Conservation (phyloP, 1,139 yeast genomes). For the Ogataea hybrid region DNA sequence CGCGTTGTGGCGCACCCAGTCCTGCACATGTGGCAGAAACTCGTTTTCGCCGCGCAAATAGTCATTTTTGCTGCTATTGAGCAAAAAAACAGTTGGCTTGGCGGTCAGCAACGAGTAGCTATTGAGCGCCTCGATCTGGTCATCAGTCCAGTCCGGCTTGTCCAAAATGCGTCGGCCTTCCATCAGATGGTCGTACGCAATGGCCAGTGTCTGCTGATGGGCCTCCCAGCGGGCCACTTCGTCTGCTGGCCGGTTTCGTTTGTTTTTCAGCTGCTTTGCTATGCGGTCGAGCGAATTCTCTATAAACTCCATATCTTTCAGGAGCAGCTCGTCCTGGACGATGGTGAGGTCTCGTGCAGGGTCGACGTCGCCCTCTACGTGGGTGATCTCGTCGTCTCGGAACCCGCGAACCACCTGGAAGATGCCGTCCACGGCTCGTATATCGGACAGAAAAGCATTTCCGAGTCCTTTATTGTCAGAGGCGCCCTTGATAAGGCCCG, state of each 20-base stretch:
- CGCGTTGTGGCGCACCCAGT: constrained; percentile 55
- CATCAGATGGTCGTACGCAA: constrained; percentile 48
- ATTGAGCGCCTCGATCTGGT: constrained; percentile 57
- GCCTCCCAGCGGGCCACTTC: constrained; percentile 37
- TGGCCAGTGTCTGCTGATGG: constrained; percentile 47
- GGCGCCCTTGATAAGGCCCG: constrained; percentile 74
- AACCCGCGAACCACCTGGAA: constrained; percentile 72
- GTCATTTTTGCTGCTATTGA: constrained; percentile 61
- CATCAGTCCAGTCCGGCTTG: constrained; percentile 48
- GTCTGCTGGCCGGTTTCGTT: constrained; percentile 29
- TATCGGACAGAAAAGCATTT: constrained; percentile 68
- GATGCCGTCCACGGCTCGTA: constrained; percentile 71
- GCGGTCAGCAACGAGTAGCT: constrained; percentile 63
- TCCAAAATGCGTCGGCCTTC: constrained; percentile 56
- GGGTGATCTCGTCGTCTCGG: constrained; percentile 65
- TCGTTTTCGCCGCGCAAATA: constrained; percentile 45
- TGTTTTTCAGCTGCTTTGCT: constrained; percentile 41
- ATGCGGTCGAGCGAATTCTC: constrained; percentile 53
- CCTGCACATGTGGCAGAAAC: constrained; percentile 40
- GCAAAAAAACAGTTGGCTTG: constrained; percentile 61
- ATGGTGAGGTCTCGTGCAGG: constrained; percentile 67
- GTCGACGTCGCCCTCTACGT: constrained; percentile 60
- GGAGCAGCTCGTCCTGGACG: constrained; percentile 66
- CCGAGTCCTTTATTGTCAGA: constrained; percentile 75
- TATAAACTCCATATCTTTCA: constrained; percentile 67